These are phyloP conservation scores for Cyclotella kingstonii DNA, from an alignment of 108 stramenopile species.

Conservation along the genomic window DNA sequence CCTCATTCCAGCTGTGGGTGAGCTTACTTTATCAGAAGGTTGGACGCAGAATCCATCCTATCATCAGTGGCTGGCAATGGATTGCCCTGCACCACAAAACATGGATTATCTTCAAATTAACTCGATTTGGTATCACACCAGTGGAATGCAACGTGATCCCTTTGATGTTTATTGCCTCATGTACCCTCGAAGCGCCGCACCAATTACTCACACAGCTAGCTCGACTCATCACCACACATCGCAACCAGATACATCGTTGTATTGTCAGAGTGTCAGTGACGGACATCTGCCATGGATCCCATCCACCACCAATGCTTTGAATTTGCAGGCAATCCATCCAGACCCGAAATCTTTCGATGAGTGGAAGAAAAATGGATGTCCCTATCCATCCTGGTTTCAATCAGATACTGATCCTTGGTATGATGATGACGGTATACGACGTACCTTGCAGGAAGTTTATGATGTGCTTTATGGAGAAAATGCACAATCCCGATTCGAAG, in stretches of 20 bases:
- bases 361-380: constrained; percentile 43
- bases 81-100: constrained; percentile 38
- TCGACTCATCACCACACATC: constrained; percentile 20
- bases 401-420: constrained; percentile 47
- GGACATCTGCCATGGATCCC: constrained; percentile 26
- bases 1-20: constrained; percentile 1
- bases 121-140: constrained; percentile 42
- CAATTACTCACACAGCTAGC: neutral
- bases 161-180: constrained; percentile 45
- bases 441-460: constrained; percentile 48
- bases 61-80: constrained; percentile 38
- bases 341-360: constrained; percentile 46
- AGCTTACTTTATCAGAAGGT: constrained; percentile 5
- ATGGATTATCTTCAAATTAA: constrained; percentile 33
- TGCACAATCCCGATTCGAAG: constrained; percentile 22
- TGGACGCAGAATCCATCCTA: constrained; percentile 19
- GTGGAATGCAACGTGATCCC: constrained; percentile 47
- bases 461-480: constrained; percentile 47
- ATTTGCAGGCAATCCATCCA: neutral
- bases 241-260: constrained; percentile 17
- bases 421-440: constrained; percentile 40
- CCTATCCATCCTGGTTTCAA: constrained; percentile 40
- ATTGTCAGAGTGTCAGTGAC: constrained; percentile 5
- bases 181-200: constrained; percentile 22
- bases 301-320: neutral